Conservation (phyloP, 2,329 filamentous ascomycete species). For the Xylaria digitata region DNA sequence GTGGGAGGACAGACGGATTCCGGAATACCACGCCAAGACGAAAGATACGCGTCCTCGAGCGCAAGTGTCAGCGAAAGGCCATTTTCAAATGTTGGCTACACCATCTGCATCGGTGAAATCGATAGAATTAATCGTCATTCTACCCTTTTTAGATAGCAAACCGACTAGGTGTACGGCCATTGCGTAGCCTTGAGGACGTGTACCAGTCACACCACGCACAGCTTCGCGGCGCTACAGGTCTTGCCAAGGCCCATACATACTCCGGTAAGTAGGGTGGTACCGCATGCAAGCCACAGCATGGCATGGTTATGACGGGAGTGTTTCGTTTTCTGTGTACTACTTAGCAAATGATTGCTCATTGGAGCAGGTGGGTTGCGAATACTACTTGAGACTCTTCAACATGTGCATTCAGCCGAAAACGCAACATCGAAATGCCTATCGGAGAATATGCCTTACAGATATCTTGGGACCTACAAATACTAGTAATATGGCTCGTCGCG, state of each 20-base stretch:
- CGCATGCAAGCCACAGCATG: conserved; percentile 24
- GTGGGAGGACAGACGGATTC: neutral
- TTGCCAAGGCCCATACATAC: neutral
- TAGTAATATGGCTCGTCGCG: neutral
- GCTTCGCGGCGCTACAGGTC: neutral
- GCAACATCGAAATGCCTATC: conserved; percentile 3
- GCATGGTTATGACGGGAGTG: conserved; percentile 6
- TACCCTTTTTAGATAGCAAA: conserved; percentile 19
- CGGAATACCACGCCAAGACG: conserved; percentile 11
- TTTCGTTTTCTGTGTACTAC: conserved; percentile 1
- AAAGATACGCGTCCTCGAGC: too few relatives aligned
- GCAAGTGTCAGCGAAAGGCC: neutral
- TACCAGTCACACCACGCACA: neutral
- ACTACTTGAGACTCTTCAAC: conserved; percentile 8
- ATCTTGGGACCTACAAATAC: neutral
- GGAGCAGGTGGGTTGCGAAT: conserved; percentile 22
- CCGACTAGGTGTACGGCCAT: neutral
- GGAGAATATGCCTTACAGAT: conserved; percentile 9
- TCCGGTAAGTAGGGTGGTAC: neutral
- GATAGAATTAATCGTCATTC: neutral
- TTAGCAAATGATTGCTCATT: conserved; percentile 13
- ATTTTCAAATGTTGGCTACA: neutral
- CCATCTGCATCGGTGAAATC: neutral
- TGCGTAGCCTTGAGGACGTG: conserved; percentile 1
- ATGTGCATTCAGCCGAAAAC: conserved; percentile 29